Evolutionary conservation across 1,284 basidiomycete species (phyloP).

Genomic region (Cutaneotrichosporon mucoides): DNA sequence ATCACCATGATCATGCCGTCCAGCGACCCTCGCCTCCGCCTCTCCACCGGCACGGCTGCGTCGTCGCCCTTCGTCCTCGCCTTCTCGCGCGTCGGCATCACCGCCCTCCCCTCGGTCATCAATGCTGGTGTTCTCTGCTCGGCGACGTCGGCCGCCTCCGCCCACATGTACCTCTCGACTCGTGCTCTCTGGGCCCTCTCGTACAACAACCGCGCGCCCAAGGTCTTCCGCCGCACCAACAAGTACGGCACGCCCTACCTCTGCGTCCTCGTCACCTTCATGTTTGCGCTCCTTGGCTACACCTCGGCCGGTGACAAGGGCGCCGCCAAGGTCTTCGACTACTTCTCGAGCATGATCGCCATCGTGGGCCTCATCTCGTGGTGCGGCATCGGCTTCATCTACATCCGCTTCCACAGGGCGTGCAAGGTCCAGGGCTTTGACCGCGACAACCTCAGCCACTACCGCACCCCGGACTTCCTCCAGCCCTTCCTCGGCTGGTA

Average conservation of each 20-base stretch:
- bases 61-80: conserved; percentile 78
- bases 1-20: conserved; percentile 75
- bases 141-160: conserved; percentile 56
- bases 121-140: conserved; percentile 59
- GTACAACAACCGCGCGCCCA: conserved; percentile 31
- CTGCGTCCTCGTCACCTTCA: conserved; percentile 58
- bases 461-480: conserved; percentile 60
- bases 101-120: conserved; percentile 61
- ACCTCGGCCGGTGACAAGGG: conserved; percentile 58
- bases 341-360: conserved; percentile 66
- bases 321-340: conserved; percentile 64
- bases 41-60: conserved; percentile 59
- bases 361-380: conserved; percentile 61
- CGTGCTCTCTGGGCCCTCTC: conserved; percentile 37
- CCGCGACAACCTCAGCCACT: conserved; percentile 59
- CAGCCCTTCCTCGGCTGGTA: conserved; percentile 48
- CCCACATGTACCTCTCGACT: conserved; percentile 51
- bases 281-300: conserved; percentile 58
- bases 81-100: conserved; percentile 64
- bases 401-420: conserved; percentile 73
- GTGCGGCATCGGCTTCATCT: conserved; percentile 76
- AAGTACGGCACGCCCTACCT: conserved; percentile 27
- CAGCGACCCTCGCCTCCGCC: conserved; percentile 57
- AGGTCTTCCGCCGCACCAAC: conserved; percentile 28
- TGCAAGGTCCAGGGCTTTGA: conserved; percentile 63